Conservation (phyloP, 1,284 basidiomycete genomes). For the Entoloma clypeatum region DNA sequence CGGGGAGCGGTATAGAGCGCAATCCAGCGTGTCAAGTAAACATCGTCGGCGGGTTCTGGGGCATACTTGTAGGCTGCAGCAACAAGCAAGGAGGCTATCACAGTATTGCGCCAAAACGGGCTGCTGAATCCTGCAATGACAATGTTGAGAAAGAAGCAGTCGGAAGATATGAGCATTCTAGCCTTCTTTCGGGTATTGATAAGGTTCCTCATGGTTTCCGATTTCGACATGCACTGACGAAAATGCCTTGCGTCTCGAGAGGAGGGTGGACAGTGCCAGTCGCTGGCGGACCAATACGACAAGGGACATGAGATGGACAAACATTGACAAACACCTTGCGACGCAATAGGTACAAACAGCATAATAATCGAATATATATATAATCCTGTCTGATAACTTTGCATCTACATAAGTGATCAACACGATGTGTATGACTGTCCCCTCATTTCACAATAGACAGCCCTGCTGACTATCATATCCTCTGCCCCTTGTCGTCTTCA, state of each 20-base stretch:
- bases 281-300: conserved; percentile 24
- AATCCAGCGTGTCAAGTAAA: conserved; percentile 62
- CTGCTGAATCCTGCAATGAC: conserved; percentile 47
- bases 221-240: conserved; percentile 35
- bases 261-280: conserved; percentile 13
- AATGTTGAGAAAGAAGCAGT: conserved; percentile 11
- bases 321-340: background rate
- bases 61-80: conserved; percentile 63
- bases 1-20: conserved; percentile 45
- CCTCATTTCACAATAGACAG: no score
- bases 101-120: conserved; percentile 58
- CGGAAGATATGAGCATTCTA: conserved; percentile 19
- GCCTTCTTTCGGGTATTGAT: conserved; percentile 57
- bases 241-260: conserved; percentile 34
- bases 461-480: no score
- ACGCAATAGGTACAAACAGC: no score
- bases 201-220: conserved; percentile 36
- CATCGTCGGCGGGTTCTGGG: conserved; percentile 54
- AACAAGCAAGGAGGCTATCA: conserved; percentile 43
- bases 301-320: conserved; percentile 25
- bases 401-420: no score
- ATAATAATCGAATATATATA: no score
- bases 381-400: no score
- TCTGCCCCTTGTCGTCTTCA: no score
- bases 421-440: conserved; percentile 10